Evolutionary conservation across 2,329 filamentous ascomycete genomes (phyloP).

Genomic region (Sarocladium kiliense): DNA sequence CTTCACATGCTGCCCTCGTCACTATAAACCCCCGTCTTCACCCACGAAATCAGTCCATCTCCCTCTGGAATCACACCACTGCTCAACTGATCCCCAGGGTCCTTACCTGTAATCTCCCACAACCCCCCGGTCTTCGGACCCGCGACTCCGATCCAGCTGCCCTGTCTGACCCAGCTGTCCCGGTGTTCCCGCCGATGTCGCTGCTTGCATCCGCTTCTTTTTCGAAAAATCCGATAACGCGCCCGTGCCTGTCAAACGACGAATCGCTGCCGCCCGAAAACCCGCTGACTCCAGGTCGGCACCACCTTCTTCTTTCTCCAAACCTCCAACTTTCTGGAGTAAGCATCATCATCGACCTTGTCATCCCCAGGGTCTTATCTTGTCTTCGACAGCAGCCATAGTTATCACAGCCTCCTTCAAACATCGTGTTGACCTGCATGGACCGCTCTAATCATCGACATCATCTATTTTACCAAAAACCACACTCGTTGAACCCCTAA

Average conservation of each 20-base stretch:
- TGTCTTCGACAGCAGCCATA: not conserved
- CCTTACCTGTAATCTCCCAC: not conserved
- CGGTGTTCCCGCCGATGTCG: not conserved
- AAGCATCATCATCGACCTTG: not conserved
- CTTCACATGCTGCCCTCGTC: not conserved
- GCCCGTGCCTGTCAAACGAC: no score
- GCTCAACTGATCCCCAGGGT: not conserved
- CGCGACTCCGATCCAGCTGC: no score
- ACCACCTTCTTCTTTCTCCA: no score
- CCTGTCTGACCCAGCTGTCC: no score
- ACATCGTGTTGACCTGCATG: not conserved
- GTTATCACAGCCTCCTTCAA: not conserved
- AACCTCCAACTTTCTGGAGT: no score
- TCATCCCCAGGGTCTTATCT: not conserved
- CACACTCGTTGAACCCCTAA: not conserved
- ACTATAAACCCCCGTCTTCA: not conserved
- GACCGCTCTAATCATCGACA: not conserved
- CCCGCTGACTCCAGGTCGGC: not conserved
- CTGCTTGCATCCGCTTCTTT: not conserved
- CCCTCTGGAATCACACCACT: not conserved
- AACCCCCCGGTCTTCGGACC: conserved; percentile 1
- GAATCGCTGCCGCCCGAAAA: not conserved
- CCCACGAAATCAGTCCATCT: not conserved
- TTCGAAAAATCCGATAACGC: no score
- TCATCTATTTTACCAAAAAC: not conserved